Evolutionary conservation across 257 asterid genomes (phyloP).

Genomic region (Fraxinus pennsylvanica): DNA sequence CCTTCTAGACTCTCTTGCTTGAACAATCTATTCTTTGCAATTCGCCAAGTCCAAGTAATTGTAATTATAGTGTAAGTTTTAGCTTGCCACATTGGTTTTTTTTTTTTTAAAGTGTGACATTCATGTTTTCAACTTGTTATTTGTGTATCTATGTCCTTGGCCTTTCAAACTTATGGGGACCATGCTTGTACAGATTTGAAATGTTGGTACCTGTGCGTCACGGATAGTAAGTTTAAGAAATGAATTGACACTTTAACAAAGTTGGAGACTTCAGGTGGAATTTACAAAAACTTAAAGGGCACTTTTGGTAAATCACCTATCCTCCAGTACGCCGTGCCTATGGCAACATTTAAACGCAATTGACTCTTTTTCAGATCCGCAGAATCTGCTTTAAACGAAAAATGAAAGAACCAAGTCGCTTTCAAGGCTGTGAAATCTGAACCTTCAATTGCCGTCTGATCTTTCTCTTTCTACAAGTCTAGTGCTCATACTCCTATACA

Average conservation of each 20-base stretch:
- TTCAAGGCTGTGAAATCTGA: slow-evolving; percentile 15
- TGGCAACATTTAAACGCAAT: slow-evolving; percentile 41
- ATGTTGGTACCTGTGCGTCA: not conserved
- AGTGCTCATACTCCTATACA: not conserved
- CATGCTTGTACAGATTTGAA: no score
- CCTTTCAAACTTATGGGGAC: no score
- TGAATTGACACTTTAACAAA: not conserved
- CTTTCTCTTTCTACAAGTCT: slow-evolving; percentile 18
- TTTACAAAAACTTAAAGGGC: no score
- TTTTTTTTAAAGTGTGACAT: no score
- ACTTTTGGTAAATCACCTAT: slow-evolving; percentile 17
- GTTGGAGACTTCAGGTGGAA: not conserved
- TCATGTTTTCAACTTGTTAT: no score
- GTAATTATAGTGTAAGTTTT: no score
- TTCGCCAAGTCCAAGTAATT: no score
- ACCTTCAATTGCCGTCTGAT: slow-evolving; percentile 14
- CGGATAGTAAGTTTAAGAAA: not conserved
- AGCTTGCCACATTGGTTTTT: no score
- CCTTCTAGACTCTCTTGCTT: no score
- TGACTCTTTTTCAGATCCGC: slow-evolving; percentile 51
- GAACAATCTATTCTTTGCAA: no score
- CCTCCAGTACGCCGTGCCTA: slow-evolving; percentile 35
- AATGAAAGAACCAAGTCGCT: slow-evolving; percentile 6
- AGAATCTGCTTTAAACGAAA: slow-evolving; percentile 25
- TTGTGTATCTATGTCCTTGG: no score